Base-by-base conservation (phyloP, 2,329 filamentous ascomycete genomes). In the Cytospora piceae region DNA sequence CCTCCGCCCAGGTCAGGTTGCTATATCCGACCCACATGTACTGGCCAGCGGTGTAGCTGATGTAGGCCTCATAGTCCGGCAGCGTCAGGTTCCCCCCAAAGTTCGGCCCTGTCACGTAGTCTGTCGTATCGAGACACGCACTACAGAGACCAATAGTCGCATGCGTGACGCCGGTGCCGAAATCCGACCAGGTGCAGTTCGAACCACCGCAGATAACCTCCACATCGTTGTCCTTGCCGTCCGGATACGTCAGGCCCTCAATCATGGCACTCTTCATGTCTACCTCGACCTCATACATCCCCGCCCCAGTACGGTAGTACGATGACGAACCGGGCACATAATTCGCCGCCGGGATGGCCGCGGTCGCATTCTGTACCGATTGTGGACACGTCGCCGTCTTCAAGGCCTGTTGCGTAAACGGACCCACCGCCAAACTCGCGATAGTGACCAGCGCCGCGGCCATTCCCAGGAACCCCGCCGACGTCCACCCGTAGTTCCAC, bases 251-350 rank as follows among this genome's bases (percentile, higher is more conserved):
- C 20, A 75, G 64, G 7, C 70, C 74, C 42, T 73, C 70, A 59
- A 76, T 67, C 71, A 75, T 74, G 20, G 72, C 65, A 31, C 71
- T 70, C 62, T 75, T 75, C 72, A 75, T 74, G 57, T 74, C 74
- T 1, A 71, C 67, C 54, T 72, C 70, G 6, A 73, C 32, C 46
- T 75, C 69, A 27, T 64, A 74, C 4, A 14, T 8, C 1, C 72
- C 72, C 0, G 70, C 70, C 3, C 63, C 70, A 11, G 70, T 37
- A 0, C 69, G 68, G 42, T 72, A 72, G 53, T 69, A 69, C 5
- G 64, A 55, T 14, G 63, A 66, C 27, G 51, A 52, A 2, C 64
- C 66, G 17, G 66, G 66, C 2, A 49, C 63, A 29, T 60, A 68
- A 17, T 68, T 46, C 3, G 66, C 66, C 14, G 17, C 39, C 1